phyloP scores from a whole-genome alignment of 192 early-diverging fungal genomes.

The Coemansia sp. region DNA sequence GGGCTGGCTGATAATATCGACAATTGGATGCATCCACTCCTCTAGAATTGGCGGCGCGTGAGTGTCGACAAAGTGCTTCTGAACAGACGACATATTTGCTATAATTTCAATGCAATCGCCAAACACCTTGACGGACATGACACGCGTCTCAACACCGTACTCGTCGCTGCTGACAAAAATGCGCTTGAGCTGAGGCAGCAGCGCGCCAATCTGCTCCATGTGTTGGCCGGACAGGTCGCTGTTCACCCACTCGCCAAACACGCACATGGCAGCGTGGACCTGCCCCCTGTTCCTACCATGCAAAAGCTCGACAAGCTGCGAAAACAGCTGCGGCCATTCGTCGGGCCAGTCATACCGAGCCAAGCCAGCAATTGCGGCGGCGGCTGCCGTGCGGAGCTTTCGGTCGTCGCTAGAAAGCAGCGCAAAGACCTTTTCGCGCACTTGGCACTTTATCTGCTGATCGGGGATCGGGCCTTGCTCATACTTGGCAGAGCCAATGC shows the following conservation, averaged over 20 bases:
- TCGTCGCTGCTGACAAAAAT: slow-evolving; percentile 58
- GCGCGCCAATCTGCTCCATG: slow-evolving; percentile 72
- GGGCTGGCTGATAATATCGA: slow-evolving; percentile 58
- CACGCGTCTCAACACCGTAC: slow-evolving; percentile 53
- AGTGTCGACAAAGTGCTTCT: slow-evolving; percentile 62
- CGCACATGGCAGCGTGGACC: slow-evolving; percentile 85
- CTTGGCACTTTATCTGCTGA: slow-evolving; percentile 36
- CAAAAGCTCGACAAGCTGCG: slow-evolving; percentile 65
- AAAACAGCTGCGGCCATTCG: slow-evolving; percentile 85
- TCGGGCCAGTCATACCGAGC: slow-evolving; percentile 92
- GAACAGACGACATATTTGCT: slow-evolving; percentile 71
- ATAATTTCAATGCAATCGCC: slow-evolving; percentile 81
- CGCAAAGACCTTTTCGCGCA: slow-evolving; percentile 37
- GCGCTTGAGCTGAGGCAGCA: slow-evolving; percentile 80
- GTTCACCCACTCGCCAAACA: slow-evolving; percentile 75
- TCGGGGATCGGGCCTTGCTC: slow-evolving; percentile 43
- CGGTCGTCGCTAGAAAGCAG: slow-evolving; percentile 27
- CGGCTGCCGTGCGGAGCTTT: slow-evolving; percentile 47
- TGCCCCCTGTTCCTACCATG: slow-evolving; percentile 59
- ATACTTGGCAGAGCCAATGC: slow-evolving; percentile 54
- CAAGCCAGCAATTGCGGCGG: slow-evolving; percentile 81
- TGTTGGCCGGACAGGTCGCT: slow-evolving; percentile 85
- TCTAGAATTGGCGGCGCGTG: slow-evolving; percentile 73
- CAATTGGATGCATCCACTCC: slow-evolving; percentile 73
- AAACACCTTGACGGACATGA: slow-evolving; percentile 76